A percentile compares a stretch with the other conserved stretches of the same genome.
phyloP scores from a whole-genome alignment of 208 protist species.

The Kentomonas sorsogonicus region DNA sequence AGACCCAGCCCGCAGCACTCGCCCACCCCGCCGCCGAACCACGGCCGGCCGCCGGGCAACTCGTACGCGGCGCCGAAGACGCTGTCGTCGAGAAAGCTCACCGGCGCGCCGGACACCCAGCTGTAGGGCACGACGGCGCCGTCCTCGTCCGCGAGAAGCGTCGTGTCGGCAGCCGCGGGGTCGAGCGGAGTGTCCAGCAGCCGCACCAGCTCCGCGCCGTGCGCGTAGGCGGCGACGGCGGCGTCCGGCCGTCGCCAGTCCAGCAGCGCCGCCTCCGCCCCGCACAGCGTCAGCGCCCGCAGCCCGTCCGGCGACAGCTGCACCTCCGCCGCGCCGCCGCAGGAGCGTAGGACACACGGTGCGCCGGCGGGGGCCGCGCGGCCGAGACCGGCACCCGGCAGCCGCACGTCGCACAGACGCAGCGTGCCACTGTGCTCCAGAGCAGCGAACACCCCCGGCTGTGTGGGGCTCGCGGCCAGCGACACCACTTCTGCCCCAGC shows the following conservation, averaged over 20 bases:
- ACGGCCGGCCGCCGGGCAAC: slow-evolving; percentile 1
- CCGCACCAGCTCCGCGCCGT: slow-evolving; percentile 33
- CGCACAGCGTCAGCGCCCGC: slow-evolving; percentile 40
- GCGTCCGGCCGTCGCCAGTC: slow-evolving; percentile 34
- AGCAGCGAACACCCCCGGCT: slow-evolving; percentile 37
- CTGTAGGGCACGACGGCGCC: slow-evolving; percentile 49
- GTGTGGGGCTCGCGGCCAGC: slow-evolving; percentile 22
- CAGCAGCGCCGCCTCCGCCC: slow-evolving; percentile 26
- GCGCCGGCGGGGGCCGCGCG: too few relatives aligned
- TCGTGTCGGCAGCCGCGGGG: slow-evolving; percentile 13
- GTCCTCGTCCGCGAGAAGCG: slow-evolving; percentile 56
- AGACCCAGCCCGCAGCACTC: slow-evolving; percentile 31
- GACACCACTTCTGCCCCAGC: slow-evolving; percentile 37
- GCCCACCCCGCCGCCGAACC: slow-evolving; percentile 47
- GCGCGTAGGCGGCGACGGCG: slow-evolving; percentile 22
- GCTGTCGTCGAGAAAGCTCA: slow-evolving; percentile 17
- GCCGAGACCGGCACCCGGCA: too few relatives aligned
- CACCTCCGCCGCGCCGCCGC: too few relatives aligned
- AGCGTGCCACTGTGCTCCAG: slow-evolving; percentile 31
- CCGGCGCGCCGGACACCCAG: slow-evolving; percentile 13
- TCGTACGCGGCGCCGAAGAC: slow-evolving; percentile 31
- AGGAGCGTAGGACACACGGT: too few relatives aligned
- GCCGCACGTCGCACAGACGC: slow-evolving; percentile 51
- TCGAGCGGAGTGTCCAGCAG: slow-evolving; percentile 17
- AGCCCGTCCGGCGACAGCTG: slow-evolving; percentile 33